Evolutionary conservation across 768 basidiomycete genomes (phyloP).

Genomic region (Leccinum arenicola): DNA sequence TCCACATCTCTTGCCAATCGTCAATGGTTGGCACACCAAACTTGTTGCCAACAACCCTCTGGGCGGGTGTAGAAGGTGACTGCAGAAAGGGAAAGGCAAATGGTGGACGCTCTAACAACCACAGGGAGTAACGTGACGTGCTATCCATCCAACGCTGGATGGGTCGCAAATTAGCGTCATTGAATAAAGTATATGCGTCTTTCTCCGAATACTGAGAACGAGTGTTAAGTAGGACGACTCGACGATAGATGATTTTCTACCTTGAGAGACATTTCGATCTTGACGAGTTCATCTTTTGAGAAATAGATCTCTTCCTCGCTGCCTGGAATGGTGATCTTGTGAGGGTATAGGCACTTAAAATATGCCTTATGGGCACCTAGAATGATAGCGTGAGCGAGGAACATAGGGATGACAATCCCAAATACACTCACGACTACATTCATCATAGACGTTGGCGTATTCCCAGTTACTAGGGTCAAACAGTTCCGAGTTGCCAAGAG

Average conservation of each 20-base stretch:
- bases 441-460: constrained; percentile 62
- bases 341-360: constrained; percentile 62
- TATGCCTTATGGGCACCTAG: constrained; percentile 83
- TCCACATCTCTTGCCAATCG: constrained; percentile 87
- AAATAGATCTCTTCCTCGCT: constrained; percentile 49
- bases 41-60: constrained; percentile 23
- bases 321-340: constrained; percentile 53
- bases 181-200: constrained; percentile 70
- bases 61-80: constrained; percentile 31
- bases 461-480: constrained; percentile 74
- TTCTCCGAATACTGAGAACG: constrained; percentile 67
- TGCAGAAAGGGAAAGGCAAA: constrained; percentile 70
- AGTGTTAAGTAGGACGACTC: neutral
- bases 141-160: constrained; percentile 84
- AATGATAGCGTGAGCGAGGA: constrained; percentile 1
- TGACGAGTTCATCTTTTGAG: constrained; percentile 68
- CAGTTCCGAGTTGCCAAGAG: constrained; percentile 62
- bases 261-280: constrained; percentile 88
- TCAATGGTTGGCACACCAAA: constrained; percentile 68
- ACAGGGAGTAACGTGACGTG: constrained; percentile 72
- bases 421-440: constrained; percentile 41
- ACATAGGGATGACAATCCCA: neutral
- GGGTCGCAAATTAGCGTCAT: constrained; percentile 72
- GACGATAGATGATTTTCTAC: constrained; percentile 37
- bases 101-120: constrained; percentile 85